phyloP scores from a whole-genome alignment of 2,329 filamentous ascomycete species.

The Dactylellina leptospora region DNA sequence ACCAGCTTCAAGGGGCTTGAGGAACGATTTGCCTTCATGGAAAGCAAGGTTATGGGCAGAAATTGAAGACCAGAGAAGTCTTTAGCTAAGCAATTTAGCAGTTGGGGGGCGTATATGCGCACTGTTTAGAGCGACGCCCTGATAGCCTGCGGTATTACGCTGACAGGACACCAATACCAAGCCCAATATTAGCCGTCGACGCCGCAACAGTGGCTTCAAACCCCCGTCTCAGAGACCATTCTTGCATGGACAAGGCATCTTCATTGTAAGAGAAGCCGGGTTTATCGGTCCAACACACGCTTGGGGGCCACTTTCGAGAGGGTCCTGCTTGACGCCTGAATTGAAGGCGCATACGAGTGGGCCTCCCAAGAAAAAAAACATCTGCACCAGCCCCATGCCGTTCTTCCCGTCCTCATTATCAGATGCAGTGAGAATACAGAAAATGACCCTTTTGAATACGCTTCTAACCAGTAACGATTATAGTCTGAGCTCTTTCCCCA shows the following conservation, averaged over 20 bases:
- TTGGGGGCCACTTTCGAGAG: conserved; percentile 9
- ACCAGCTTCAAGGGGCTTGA: conserved; percentile 28
- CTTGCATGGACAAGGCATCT: not conserved
- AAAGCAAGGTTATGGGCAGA: too few species aligned
- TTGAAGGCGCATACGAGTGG: conserved; percentile 28
- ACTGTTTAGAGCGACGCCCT: not conserved
- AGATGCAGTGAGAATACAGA: not conserved
- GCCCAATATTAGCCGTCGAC: conserved; percentile 46
- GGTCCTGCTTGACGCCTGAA: conserved; percentile 27
- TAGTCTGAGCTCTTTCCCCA: not conserved
- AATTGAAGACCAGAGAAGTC: not conserved
- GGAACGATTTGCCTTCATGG: too few species aligned
- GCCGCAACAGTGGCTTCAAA: conserved; percentile 8
- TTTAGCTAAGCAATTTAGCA: not conserved
- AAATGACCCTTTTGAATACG: too few species aligned
- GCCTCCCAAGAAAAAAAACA: conserved; percentile 1
- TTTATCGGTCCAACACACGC: conserved; percentile 20
- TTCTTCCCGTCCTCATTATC: conserved; percentile 15
- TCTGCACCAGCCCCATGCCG: conserved; percentile 28
- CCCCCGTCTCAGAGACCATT: not conserved
- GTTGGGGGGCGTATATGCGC: not conserved
- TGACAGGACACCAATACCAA: conserved; percentile 18
- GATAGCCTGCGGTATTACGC: not conserved
- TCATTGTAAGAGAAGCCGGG: not conserved
- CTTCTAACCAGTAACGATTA: too few species aligned